Evolutionary conservation across 352 stramenopile genomes (phyloP), one percentile per base, ranked within the genome.

Genomic region (Chrysophaeum taylorii): DNA sequence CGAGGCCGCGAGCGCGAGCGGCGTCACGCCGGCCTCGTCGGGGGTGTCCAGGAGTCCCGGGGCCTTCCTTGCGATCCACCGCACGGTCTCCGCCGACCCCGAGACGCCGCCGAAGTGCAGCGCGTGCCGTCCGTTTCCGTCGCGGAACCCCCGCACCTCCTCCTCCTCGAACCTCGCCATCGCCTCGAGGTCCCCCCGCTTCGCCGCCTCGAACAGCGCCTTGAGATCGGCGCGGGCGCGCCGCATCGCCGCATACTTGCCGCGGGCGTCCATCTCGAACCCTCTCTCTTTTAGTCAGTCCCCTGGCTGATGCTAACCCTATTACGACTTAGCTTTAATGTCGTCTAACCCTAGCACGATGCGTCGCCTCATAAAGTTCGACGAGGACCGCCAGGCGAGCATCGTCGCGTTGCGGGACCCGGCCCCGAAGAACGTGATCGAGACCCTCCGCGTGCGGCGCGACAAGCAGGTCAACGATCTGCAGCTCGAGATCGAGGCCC

Each of bases 141-240:
- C 52, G 9, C 27, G 12, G 52, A 31, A 63, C n/a, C n/a, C n/a
- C n/a, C n/a, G n/a, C n/a, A n/a, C n/a, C n/a, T n/a, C n/a, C n/a
- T n/a, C n/a, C n/a, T n/a, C n/a, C n/a, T n/a, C n/a, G n/a, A n/a
- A n/a, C n/a, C n/a, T n/a, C n/a, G n/a, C n/a, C n/a, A n/a, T n/a
- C 9, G 25, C 33, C 5, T 7, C 52, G 52, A 63, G 52, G 25
- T 39, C 52, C 9, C 52, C 52, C 27, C 25, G 25, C 5, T n/a
- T 35, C 25, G 52, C 52, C 52, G 52, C 52, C 52, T 63, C 52
- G 52, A 63, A 63, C 27, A 63, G 52, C 52, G n/a, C n/a, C 52
- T 7, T 63, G 52, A 63, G 12, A 31, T 9, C 52, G 9, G 21
- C 21, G 9, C 27, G 12, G 9, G 52, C 52, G 5, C 27, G 27